phyloP scores from a whole-genome alignment of 768 basidiomycete genomes.

The Hygrocybe punicea region DNA sequence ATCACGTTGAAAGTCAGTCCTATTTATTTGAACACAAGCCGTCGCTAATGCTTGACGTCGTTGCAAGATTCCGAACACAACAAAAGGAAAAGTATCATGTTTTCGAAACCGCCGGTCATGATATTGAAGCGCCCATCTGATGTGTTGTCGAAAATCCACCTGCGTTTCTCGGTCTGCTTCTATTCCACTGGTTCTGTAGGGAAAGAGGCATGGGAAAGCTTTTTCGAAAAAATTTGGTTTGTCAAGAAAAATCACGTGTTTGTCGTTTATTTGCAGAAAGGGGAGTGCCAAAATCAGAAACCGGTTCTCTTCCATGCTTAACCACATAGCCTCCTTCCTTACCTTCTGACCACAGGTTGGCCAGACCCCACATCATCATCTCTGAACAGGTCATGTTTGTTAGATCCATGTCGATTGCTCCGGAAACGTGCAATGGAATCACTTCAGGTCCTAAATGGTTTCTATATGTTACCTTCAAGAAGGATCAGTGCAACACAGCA shows the following conservation, averaged over 20 bases:
- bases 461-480: no score
- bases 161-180: slow-evolving; percentile 7
- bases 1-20: slow-evolving; percentile 22
- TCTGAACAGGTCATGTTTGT: no score
- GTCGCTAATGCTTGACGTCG: slow-evolving; percentile 21
- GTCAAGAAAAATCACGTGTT: no score
- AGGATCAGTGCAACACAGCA: no score
- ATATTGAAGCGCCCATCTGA: slow-evolving; percentile 25
- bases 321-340: no score
- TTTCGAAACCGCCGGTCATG: slow-evolving; percentile 26
- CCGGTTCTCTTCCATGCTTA: slow-evolving; percentile 4
- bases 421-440: no score
- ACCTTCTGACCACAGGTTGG: no score
- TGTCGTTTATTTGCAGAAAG: no score
- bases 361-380: no score
- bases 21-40: slow-evolving; percentile 37
- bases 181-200: slow-evolving; percentile 14
- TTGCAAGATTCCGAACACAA: slow-evolving; percentile 27
- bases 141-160: slow-evolving; percentile 18
- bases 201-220: slow-evolving; percentile 12
- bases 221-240: slow-evolving; percentile 8
- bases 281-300: no score
- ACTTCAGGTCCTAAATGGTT: no score
- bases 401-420: no score
- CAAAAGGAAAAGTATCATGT: slow-evolving; percentile 29